These are phyloP conservation scores for Pseudonitzschia multistriata DNA, from an alignment of 108 stramenopile genomes.

Conservation along the genomic window DNA sequence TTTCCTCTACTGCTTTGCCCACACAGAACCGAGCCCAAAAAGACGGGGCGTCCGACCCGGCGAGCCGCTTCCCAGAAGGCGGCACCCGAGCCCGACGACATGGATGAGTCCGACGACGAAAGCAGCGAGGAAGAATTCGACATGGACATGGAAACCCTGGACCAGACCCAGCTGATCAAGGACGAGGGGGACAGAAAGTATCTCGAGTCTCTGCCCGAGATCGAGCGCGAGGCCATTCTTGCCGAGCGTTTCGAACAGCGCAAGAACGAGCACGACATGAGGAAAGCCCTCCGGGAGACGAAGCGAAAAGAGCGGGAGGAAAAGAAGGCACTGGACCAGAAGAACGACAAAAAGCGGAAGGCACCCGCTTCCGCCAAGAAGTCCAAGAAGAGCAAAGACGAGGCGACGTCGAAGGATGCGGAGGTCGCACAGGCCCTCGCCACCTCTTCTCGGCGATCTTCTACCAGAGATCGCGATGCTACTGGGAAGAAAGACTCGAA, in stretches of 20 bases:
- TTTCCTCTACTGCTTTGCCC: background rate
- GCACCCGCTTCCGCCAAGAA: conserved; percentile 31
- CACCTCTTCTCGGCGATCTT: conserved; percentile 59
- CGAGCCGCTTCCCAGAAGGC: conserved; percentile 31
- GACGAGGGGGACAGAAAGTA: conserved; percentile 80
- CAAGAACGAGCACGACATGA: conserved; percentile 84
- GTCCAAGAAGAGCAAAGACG: conserved; percentile 35
- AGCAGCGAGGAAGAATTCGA: conserved; percentile 72
- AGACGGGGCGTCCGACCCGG: conserved; percentile 25
- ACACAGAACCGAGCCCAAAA: conserved; percentile 1
- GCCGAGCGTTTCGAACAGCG: conserved; percentile 87
- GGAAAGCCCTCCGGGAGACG: conserved; percentile 69
- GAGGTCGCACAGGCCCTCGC: conserved; percentile 54
- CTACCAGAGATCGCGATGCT: conserved; percentile 68
- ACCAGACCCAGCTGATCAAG: conserved; percentile 66
- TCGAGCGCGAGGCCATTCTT: conserved; percentile 87
- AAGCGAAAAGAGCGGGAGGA: conserved; percentile 60
- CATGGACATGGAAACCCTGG: conserved; percentile 77
- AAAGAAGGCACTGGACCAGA: conserved; percentile 30
- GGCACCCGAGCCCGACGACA: conserved; percentile 41
- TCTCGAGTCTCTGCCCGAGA: conserved; percentile 76
- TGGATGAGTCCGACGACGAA: conserved; percentile 48
- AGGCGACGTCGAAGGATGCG: conserved; percentile 37
- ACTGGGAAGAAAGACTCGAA: conserved; percentile 75
- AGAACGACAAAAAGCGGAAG: conserved; percentile 56